phyloP scores from a whole-genome alignment of 225 moss, liverwort and hornwort species.

The Polytrichum commune region DNA sequence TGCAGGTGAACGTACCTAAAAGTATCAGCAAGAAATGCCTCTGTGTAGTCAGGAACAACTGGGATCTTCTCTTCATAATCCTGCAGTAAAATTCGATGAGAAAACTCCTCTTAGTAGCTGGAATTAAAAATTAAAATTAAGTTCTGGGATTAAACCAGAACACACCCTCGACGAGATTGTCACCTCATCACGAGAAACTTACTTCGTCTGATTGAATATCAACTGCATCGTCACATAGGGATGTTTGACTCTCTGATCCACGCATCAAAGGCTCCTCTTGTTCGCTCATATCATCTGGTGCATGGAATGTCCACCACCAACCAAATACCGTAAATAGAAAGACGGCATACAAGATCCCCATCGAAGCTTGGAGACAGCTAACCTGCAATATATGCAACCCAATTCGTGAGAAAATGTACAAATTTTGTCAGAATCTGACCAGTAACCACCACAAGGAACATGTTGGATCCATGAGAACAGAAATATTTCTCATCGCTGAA shows the following conservation, averaged over 20 bases:
- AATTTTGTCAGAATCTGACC: too few relatives aligned
- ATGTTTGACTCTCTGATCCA: conserved; percentile 34
- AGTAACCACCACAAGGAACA: too few relatives aligned
- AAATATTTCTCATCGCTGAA: too few relatives aligned
- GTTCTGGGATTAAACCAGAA: too few relatives aligned
- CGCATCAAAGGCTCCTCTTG: conserved; percentile 55
- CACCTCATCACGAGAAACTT: conserved; percentile 7
- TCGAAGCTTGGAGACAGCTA: conserved; percentile 60
- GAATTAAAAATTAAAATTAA: not conserved
- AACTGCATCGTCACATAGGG: conserved; percentile 28
- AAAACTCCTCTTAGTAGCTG: not conserved
- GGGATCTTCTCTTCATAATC: conserved; percentile 32
- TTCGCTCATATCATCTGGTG: conserved; percentile 23
- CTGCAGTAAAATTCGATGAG: conserved; percentile 16
- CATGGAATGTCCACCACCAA: conserved; percentile 64
- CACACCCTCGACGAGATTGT: too few relatives aligned
- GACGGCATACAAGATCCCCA: conserved; percentile 61
- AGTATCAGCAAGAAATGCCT: conserved; percentile 69
- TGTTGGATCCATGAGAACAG: too few relatives aligned
- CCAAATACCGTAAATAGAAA: conserved; percentile 59
- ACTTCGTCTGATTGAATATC: conserved; percentile 37
- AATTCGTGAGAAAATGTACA: not conserved
- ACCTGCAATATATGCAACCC: conserved; percentile 40
- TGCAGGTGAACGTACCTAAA: conserved; percentile 54
- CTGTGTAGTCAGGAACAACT: conserved; percentile 44